A percentile compares a stretch with the other conserved stretches of the same genome.
Conservation (phyloP, 345 rosid genomes). For the Moricandia moricandioides region DNA sequence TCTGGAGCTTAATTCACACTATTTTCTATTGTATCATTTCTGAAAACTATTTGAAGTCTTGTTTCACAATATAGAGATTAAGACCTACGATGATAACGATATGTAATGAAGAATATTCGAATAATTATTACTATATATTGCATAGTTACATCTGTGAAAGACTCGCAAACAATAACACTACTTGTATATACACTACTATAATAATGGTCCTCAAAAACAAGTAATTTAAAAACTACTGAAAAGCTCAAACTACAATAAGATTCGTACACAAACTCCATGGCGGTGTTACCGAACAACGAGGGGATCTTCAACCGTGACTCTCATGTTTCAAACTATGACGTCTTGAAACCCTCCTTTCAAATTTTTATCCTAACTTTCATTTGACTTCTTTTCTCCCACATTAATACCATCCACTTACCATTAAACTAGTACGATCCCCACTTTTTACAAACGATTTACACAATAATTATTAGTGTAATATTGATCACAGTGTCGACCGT, state of each 20-base stretch:
- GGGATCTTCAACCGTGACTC: slow-evolving; percentile 40
- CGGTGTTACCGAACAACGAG: slow-evolving; percentile 36
- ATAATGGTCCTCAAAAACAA: background rate
- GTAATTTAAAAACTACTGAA: background rate
- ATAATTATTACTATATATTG: background rate
- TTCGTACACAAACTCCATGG: slow-evolving; percentile 37
- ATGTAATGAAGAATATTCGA: background rate
- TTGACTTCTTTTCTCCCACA: slow-evolving; percentile 11
- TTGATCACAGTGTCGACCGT: background rate
- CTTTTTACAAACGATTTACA: background rate
- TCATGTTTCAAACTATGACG: slow-evolving; percentile 35
- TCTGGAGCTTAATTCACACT: background rate
- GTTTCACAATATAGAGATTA: background rate
- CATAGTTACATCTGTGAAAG: slow-evolving; percentile 1
- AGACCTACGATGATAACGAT: background rate
- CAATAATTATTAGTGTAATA: background rate
- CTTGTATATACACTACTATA: background rate
- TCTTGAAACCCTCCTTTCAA: slow-evolving; percentile 24
- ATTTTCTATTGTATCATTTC: background rate
- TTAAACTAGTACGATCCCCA: slow-evolving; percentile 5
- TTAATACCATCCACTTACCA: background rate
- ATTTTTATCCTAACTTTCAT: slow-evolving; percentile 25
- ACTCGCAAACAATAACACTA: background rate
- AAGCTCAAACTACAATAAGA: slow-evolving; percentile 38
- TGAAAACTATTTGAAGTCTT: background rate